Evolutionary conservation across 2,329 filamentous ascomycete genomes (phyloP).

Genomic region (Lecanicillium sp.): DNA sequence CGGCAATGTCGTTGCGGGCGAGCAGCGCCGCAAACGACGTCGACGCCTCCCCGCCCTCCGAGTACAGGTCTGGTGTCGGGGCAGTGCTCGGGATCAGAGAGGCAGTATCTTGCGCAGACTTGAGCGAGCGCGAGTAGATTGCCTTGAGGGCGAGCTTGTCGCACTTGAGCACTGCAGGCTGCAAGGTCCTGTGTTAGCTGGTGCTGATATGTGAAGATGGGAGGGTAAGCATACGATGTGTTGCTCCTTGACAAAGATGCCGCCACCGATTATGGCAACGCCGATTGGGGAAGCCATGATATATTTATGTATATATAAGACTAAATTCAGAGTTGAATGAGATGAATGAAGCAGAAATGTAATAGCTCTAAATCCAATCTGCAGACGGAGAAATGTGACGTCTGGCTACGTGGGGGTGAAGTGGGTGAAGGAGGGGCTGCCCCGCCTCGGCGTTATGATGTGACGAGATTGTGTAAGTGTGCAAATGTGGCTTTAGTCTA

Average conservation of each 20-base stretch:
- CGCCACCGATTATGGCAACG: conserved; percentile 55
- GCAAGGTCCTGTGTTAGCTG: conserved; percentile 3
- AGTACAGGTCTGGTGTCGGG: conserved; percentile 43
- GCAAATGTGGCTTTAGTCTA: no score
- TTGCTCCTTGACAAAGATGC: conserved; percentile 53
- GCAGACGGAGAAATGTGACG: no score
- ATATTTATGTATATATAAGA: no score
- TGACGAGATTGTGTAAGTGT: no score
- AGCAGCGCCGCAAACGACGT: conserved; percentile 44
- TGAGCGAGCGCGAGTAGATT: conserved; percentile 56
- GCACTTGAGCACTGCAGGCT: conserved; percentile 51
- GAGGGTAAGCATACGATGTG: conserved; percentile 37
- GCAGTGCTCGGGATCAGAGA: conserved; percentile 25
- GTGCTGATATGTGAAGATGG: neutral
- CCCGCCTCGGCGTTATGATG: no score
- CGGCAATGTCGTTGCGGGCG: conserved; percentile 43
- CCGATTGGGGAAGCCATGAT: conserved; percentile 34
- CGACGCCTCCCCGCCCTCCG: conserved; percentile 40
- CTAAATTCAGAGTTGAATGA: no score
- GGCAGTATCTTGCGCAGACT: conserved; percentile 43
- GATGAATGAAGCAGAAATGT: no score
- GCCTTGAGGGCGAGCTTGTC: conserved; percentile 49
- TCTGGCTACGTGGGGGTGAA: no score
- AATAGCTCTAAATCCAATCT: no score
- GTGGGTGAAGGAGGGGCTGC: no score